A percentile compares a stretch with the other conserved stretches of the same genome.
These are phyloP conservation scores for Candida koratica DNA, from an alignment of 805 yeast species.

Conservation along the genomic window DNA sequence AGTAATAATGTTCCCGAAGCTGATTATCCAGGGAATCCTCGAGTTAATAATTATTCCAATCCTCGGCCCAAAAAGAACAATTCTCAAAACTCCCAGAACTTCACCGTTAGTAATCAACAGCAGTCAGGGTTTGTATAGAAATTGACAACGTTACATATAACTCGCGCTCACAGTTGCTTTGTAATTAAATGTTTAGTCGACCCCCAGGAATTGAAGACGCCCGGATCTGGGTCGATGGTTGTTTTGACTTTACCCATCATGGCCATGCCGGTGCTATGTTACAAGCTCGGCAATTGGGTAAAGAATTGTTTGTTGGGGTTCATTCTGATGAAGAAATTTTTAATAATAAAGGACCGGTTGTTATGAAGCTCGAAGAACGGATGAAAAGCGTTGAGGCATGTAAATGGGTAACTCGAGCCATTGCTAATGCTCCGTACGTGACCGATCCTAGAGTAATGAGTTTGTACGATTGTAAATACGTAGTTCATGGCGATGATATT, in stretches of 20 bases:
- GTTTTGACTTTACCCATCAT: constrained; percentile 97
- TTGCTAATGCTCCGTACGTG: constrained; percentile 86
- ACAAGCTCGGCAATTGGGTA: constrained; percentile 84
- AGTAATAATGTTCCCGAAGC: constrained; percentile 6
- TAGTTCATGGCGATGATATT: constrained; percentile 98
- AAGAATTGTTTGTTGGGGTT: constrained; percentile 76
- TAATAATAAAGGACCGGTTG: constrained; percentile 87
- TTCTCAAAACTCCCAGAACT: not conserved
- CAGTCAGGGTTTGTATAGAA: constrained; percentile 17
- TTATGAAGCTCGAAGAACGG: constrained; percentile 80
- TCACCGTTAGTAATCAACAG: constrained; percentile 16
- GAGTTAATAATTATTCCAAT: constrained; percentile 8
- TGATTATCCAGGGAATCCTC: not conserved
- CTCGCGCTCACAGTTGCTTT: no score
- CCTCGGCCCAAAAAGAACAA: constrained; percentile 8
- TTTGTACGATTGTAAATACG: constrained; percentile 70
- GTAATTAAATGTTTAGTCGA: constrained; percentile 37
- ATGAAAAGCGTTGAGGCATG: constrained; percentile 83
- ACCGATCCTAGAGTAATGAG: constrained; percentile 83
- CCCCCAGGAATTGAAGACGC: constrained; percentile 42
- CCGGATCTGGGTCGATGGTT: constrained; percentile 93
- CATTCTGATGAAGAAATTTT: constrained; percentile 88
- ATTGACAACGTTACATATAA: not conserved
- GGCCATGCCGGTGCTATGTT: constrained; percentile 97
- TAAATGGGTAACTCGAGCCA: constrained; percentile 75